Percentiles rank a stretch among this genome's conserved stretches.
Conservation (phyloP, 108 stramenopile species). For the Epithemia pelagica region DNA sequence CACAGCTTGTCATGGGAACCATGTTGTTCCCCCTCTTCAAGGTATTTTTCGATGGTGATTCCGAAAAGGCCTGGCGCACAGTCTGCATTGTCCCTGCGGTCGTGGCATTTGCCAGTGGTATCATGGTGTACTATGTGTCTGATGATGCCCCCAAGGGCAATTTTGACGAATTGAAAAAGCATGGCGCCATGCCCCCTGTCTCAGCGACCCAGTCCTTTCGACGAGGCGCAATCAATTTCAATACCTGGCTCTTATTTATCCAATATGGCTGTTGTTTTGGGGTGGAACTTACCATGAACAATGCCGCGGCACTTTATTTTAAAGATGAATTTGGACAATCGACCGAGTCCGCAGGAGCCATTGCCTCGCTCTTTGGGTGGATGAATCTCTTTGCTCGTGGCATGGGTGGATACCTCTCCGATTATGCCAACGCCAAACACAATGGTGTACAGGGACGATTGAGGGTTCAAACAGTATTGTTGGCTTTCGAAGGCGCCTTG, state of each 20-base stretch:
- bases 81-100: conserved; percentile 74
- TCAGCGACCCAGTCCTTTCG: conserved; percentile 63
- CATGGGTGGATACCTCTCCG: conserved; percentile 49
- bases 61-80: conserved; percentile 77
- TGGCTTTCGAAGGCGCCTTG: conserved; percentile 54
- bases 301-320: conserved; percentile 84
- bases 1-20: conserved; percentile 69
- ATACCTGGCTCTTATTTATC: conserved; percentile 84
- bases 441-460: conserved; percentile 63
- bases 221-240: conserved; percentile 63
- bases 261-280: conserved; percentile 92
- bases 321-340: conserved; percentile 56
- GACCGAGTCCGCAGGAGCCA: conserved; percentile 67
- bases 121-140: conserved; percentile 40
- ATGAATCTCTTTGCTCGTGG: conserved; percentile 80
- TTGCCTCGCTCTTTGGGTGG: conserved; percentile 64
- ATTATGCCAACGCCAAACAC: conserved; percentile 31
- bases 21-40: conserved; percentile 76
- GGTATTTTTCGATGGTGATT: conserved; percentile 39
- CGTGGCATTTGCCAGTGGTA: conserved; percentile 43
- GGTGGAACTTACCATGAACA: conserved; percentile 89
- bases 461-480: conserved; percentile 39
- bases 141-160: conserved; percentile 90
- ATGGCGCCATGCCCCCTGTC: conserved; percentile 68
- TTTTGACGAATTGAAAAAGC: conserved; percentile 67